Base-by-base conservation (phyloP, 1,284 basidiomycete species). In the Rhodotorula sp. region DNA sequence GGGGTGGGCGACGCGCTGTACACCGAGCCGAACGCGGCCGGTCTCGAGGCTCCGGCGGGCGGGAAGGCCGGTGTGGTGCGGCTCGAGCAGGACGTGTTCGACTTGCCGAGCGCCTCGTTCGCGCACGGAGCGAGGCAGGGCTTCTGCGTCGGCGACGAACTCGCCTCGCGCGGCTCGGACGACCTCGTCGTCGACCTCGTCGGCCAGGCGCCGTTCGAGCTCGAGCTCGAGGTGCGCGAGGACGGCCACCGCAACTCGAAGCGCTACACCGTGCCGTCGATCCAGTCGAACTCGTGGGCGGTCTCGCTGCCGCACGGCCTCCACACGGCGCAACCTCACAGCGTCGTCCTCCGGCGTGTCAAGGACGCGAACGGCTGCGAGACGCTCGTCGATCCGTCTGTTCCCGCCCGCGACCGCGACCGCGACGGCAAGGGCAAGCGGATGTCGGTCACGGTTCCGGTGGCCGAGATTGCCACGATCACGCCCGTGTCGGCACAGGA, bases 381-480 rank as follows among this genome's bases (percentile, higher is more conserved):
- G 83, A 86, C 54, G 30, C 80, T 86, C 50, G 85, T 85, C n/a
- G 83, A 87, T 68, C 54, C 6, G 60, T 73, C 34, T 30, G 68
- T 71, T n/a, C 52, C 66, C 16, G 37, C 67, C 59, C 9, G 56
- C 47, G n/a, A n/a, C n/a, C n/a, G n/a, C n/a, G n/a, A n/a, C n/a
- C n/a, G n/a, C n/a, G n/a, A n/a, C n/a, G n/a, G n/a, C n/a, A n/a
- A n/a, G n/a, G n/a, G n/a, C 24, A 63, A 24, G 22, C 82, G 82
- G 44, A 83, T 86, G 68, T 85, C 86, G 46, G 85, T 92, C 53
- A 87, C 87, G 85, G n/a, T 63, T n/a, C 92, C 96, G 73, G 93
- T 98, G 16, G 91, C 93, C 10, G 95, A 98, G 81, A 93, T 91
- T 2, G 95, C 95, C 13, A 88, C 91, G 15, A 94, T 99, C 69